Evolutionary conservation across 1,284 basidiomycete genomes (phyloP), one percentile per base, ranked within the genome.

Genomic region (Gomphus bonarii): DNA sequence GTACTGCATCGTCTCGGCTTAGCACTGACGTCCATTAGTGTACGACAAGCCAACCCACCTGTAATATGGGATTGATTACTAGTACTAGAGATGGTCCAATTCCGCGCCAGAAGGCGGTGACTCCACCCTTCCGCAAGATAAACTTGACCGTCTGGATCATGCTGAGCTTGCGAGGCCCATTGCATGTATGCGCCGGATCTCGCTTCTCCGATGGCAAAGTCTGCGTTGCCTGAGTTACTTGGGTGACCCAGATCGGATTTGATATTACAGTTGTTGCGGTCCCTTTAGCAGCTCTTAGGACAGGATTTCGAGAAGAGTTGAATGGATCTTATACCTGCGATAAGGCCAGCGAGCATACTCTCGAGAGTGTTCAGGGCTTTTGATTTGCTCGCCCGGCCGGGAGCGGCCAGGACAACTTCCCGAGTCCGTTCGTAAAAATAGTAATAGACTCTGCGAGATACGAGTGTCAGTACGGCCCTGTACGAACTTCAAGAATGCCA

Each of bases 161-260:
- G 8, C 84, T 79, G 14, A 85, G 79, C 59, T 84, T 87, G 68
- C 47, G 46, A 18, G 25, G 40, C 18, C 44, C 25, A 11, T 57
- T 18, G 50, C 52, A 55, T n/a, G 64, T 52, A 20, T 48, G 43
- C 5, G 56, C 35, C 35, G 58, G 40, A 6, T 31, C 14, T 12
- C 12, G 42, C 10, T 51, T 57, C 36, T 61, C 58, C 33, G 71
- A 62, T 50, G 72, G 66, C 68, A 81, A 70, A 35, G 79, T 80
- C 50, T 76, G 79, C 22, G 91, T 88, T 12, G 88, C 84, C 68
- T 98, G 95, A 38, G 90, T 89, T 3, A 95, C 95, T 68, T 95
- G 90, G n/a, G 94, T 75, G 48, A 93, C 90, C 92, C 93, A 97
- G 63, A 99, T 88, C 0, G 95, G 95, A 71, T 98, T 99, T 69